Base-by-base conservation (phyloP, 2,329 filamentous ascomycete species). In the Sporothrix brunneoviolacea region DNA sequence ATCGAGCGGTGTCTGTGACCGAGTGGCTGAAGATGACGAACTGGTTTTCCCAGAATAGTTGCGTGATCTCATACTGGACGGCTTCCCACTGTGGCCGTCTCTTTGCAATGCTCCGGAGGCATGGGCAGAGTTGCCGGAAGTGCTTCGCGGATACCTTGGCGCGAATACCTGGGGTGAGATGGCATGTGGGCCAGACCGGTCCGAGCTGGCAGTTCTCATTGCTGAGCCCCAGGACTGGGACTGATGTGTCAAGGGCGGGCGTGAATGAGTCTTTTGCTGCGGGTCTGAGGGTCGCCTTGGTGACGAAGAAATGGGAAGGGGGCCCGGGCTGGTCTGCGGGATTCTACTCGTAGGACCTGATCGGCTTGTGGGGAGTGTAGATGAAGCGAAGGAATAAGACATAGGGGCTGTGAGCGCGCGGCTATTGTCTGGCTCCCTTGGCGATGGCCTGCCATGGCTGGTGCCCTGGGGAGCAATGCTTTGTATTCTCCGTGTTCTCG, bases 1-100 rank as follows among this genome's bases (percentile, higher is more conserved):
- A 16, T 73, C 71, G 5, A 64, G 48, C 3, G 68, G 67, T 3
- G 60, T 61, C 19, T 65, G 67, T 0, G 67, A 67, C 27, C 62
- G 70, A 9, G 68, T 62, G 19, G 66, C 64, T 1, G 73, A 74
- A 2, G 72, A 71, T 4, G 71, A 70, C 3, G 71, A 71, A 52
- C 61, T 65, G 10, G 67, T 69, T 48, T 68, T 70, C 33, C 60
- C 64, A 41, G 65, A 69, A 45, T 61, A 62, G 50, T 60, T 61
- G 22, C 60, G 62, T 21, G 69, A 65, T 27, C 62, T 54, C 19
- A 73, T 68, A 10, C 68, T 70, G 13, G 75, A 73, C 50, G 71
- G 70, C 60, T 79, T 80, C 10, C 24, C 24, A 28, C 24, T 28
- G 24, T 28, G 24, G 10, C 24, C 10, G 24, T 28, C 24, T 10